Conservation (phyloP, 2,329 filamentous ascomycete species). For the Chaetomium olivaceum region DNA sequence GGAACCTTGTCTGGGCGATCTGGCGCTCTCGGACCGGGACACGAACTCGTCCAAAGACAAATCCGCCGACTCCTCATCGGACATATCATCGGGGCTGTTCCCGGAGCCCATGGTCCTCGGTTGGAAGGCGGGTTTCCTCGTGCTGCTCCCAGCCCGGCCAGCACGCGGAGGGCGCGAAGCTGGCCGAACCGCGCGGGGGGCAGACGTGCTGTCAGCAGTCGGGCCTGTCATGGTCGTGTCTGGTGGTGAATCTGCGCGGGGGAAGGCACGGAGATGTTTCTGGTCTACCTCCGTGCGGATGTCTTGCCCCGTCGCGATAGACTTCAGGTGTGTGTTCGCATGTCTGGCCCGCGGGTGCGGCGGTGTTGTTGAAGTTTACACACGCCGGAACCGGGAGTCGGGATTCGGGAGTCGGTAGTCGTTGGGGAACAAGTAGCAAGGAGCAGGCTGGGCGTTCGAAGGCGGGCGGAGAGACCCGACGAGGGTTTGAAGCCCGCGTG, state of each 20-base stretch:
- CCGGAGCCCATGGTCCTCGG: slow-evolving; percentile 28
- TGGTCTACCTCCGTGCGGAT: slow-evolving; percentile 4
- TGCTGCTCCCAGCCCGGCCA: slow-evolving; percentile 25
- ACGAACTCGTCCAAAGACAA: slow-evolving; percentile 31
- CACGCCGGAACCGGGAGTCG: slow-evolving; percentile 6
- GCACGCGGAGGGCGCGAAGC: slow-evolving; percentile 28
- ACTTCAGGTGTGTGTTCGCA: slow-evolving; percentile 8
- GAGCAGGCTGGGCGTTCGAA: not conserved
- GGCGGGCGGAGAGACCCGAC: slow-evolving; percentile 9
- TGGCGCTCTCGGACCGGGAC: slow-evolving; percentile 47
- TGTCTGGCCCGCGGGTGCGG: slow-evolving; percentile 5
- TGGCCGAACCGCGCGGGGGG: slow-evolving; percentile 27
- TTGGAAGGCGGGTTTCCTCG: slow-evolving; percentile 24
- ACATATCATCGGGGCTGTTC: slow-evolving; percentile 45
- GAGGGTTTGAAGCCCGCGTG: slow-evolving; percentile 17
- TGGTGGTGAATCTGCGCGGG: not conserved
- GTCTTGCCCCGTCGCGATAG: slow-evolving; percentile 11
- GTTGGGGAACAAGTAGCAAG: not conserved
- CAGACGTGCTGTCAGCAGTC: slow-evolving; percentile 14
- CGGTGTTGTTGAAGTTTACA: slow-evolving; percentile 7
- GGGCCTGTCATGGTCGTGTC: slow-evolving; percentile 25
- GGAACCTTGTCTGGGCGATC: slow-evolving; percentile 37
- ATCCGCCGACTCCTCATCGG: slow-evolving; percentile 45
- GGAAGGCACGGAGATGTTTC: slow-evolving; percentile 6
- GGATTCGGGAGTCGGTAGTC: slow-evolving; percentile 4